Evolutionary conservation across 169 alveolate species (phyloP).

Genomic region (Cryptosporidium canis): DNA sequence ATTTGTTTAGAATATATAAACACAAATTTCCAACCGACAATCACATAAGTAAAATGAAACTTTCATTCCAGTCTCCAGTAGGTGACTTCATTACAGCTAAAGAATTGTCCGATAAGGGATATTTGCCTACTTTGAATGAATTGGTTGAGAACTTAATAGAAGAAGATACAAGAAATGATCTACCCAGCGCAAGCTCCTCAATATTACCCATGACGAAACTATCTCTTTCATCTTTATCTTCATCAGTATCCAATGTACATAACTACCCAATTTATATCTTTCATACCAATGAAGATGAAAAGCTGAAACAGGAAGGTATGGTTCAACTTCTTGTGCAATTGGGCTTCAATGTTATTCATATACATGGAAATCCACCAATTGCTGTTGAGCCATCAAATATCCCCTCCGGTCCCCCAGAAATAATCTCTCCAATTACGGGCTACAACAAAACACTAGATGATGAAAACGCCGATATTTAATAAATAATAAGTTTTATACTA

Average conservation of each 20-base stretch:
- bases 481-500: background rate
- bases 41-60: slow-evolving; percentile 19
- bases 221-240: slow-evolving; percentile 17
- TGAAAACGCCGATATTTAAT: background rate
- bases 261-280: slow-evolving; percentile 15
- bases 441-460: background rate
- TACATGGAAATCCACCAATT: slow-evolving; percentile 14
- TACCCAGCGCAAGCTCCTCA: background rate
- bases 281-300: slow-evolving; percentile 35
- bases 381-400: background rate
- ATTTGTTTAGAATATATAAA: slow-evolving; percentile 9
- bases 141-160: slow-evolving; percentile 4
- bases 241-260: slow-evolving; percentile 12
- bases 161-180: background rate
- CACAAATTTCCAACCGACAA: slow-evolving; percentile 11
- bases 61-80: slow-evolving; percentile 32
- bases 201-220: background rate
- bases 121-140: background rate
- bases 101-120: slow-evolving; percentile 21
- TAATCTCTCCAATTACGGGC: slow-evolving; percentile 1
- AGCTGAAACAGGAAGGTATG: slow-evolving; percentile 45
- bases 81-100: slow-evolving; percentile 35
- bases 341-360: slow-evolving; percentile 53
- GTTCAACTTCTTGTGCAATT: slow-evolving; percentile 42
- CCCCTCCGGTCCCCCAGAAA: slow-evolving; percentile 11